These are phyloP conservation scores for Scleroderma citrinum DNA, from an alignment of 768 basidiomycete species.

Conservation along the genomic window DNA sequence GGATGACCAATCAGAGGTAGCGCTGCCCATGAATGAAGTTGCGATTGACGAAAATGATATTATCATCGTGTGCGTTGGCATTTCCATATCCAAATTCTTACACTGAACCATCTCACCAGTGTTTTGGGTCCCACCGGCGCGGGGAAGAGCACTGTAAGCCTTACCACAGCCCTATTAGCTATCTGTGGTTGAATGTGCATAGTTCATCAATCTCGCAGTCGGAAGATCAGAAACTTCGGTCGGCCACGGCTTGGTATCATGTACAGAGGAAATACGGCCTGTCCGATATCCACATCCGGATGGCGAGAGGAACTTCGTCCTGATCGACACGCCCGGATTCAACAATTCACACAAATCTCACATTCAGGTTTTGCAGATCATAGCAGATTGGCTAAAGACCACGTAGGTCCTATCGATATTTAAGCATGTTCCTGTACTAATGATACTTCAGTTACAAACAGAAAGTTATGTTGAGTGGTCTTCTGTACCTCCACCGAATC, in stretches of 20 bases:
- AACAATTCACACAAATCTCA: constrained; percentile 20
- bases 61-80: constrained; percentile 3
- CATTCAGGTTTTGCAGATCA: constrained; percentile 17
- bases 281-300: constrained; percentile 12
- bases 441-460: too few species aligned
- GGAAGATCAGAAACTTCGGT: not conserved
- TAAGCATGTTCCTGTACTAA: not conserved
- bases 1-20: too few species aligned
- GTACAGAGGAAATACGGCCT: constrained; percentile 14
- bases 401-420: constrained; percentile 14
- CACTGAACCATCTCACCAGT: constrained; percentile 5
- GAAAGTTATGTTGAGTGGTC: too few species aligned
- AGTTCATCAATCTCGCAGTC: not conserved
- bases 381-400: constrained; percentile 21
- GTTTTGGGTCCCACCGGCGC: constrained; percentile 27
- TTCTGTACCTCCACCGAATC: too few species aligned
- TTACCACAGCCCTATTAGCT: too few species aligned
- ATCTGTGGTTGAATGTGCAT: too few species aligned
- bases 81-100: not conserved
- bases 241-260: constrained; percentile 14
- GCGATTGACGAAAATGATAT: too few species aligned
- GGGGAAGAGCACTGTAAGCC: too few species aligned
- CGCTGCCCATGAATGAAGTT: too few species aligned
- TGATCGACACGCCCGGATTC: constrained; percentile 17
- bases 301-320: constrained; percentile 15